Conservation (phyloP, 768 basidiomycete species). For the Tephrocybe rancida region DNA sequence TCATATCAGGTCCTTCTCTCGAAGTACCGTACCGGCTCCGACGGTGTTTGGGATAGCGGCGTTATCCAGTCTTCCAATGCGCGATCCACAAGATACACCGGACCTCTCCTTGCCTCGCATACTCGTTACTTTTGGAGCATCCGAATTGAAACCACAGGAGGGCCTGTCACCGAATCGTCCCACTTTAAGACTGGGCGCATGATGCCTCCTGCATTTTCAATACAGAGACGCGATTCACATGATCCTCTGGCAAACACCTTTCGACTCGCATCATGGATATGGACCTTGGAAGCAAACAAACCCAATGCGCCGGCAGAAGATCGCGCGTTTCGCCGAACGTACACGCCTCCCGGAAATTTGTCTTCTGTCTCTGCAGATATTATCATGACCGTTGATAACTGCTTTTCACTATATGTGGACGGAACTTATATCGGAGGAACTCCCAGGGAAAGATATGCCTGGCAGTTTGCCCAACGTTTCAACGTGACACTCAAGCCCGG, state of each 20-base stretch:
- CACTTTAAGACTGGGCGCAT: constrained; percentile 20
- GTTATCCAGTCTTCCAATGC: constrained; percentile 14
- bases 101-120: constrained; percentile 23
- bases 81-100: constrained; percentile 22
- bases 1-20: constrained; percentile 25
- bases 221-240: constrained; percentile 11
- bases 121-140: constrained; percentile 27
- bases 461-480: constrained; percentile 26
- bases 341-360: constrained; percentile 20
- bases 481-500: constrained; percentile 17
- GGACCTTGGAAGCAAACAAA: constrained; percentile 23
- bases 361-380: constrained; percentile 20
- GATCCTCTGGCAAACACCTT: constrained; percentile 20
- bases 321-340: constrained; percentile 27
- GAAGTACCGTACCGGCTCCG: constrained; percentile 7
- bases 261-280: constrained; percentile 27
- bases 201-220: not conserved
- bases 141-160: constrained; percentile 20
- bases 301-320: constrained; percentile 20
- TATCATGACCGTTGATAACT: constrained; percentile 28
- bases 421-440: constrained; percentile 21
- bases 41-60: constrained; percentile 27
- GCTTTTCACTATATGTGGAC: constrained; percentile 27
- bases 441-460: constrained; percentile 6
- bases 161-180: constrained; percentile 18